phyloP scores from a whole-genome alignment of 441 rosid species.

The Pelargonium australe region DNA sequence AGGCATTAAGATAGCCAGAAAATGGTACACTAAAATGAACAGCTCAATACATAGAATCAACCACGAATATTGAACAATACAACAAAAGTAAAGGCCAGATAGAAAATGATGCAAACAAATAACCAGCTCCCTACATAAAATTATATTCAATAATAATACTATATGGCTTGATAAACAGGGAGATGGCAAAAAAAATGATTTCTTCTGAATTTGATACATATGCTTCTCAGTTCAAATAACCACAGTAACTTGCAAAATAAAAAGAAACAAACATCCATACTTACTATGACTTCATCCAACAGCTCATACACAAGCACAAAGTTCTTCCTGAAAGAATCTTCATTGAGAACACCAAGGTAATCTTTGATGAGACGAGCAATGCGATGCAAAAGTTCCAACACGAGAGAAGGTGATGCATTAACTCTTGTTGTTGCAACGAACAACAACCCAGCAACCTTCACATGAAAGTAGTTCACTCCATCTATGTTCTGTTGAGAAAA shows the following conservation, averaged over 20 bases:
- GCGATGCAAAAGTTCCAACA: conserved; percentile 91
- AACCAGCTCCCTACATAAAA: neutral
- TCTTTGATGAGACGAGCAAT: conserved; percentile 90
- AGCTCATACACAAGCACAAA: conserved; percentile 90
- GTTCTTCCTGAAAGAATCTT: conserved; percentile 83
- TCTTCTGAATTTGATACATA: neutral
- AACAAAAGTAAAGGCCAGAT: neutral
- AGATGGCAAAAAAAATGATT: neutral
- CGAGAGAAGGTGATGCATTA: conserved; percentile 81
- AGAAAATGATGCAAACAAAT: neutral
- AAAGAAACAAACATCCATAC: conserved; percentile 20
- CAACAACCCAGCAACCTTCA: conserved; percentile 11
- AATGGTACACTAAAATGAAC: neutral
- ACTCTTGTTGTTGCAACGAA: conserved; percentile 29
- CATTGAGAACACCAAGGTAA: conserved; percentile 84
- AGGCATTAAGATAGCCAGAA: neutral
- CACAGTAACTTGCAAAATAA: neutral
- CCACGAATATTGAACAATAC: neutral
- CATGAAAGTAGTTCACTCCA: conserved; percentile 21
- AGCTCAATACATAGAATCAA: neutral
- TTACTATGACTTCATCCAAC: conserved; percentile 92
- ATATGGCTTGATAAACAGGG: neutral
- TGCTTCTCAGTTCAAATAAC: neutral
- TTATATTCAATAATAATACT: neutral
- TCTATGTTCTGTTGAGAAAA: conserved; percentile 11